Base-by-base conservation (phyloP, 2,329 filamentous ascomycete species). In the Sporothrix sp. region DNA sequence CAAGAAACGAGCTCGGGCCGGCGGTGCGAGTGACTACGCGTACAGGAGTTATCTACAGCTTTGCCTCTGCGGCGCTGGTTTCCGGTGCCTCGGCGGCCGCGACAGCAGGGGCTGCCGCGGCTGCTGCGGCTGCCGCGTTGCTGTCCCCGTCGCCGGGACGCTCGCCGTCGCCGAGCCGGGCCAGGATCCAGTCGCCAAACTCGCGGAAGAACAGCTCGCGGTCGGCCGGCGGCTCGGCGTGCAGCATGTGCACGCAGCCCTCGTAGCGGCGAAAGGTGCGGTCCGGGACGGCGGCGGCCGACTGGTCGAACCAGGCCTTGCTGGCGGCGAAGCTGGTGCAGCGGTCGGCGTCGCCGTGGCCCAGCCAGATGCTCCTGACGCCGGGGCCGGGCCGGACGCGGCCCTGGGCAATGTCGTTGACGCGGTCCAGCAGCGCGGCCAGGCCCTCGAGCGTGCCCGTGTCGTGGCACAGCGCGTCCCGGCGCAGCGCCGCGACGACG, bases 361-460 rank as follows among this genome's bases (percentile, higher is more conserved):
- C 76, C 27, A 94, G 64, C 73, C 84, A 84, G 23, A 96, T 62
- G 47, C 79, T 76, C 54, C 69, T 75, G 50, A 87, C 76, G n/a
- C 68, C 63, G 21, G 68, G 63, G 65, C 77, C 64, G 61, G 80
- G 64, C 57, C 59, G 67, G 27, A 80, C 66, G 46, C 69, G 73
- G 3, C 82, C 84, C 6, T 65, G 68, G 5, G 78, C 68, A 54
- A 95, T 67, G 48, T 72, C 72, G 5, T 68, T 68, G 1, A 83
- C 83, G 23, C 90, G 78, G 63, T 94, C 87, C 56, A 96, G 68
- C 75, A 95, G 75, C 0, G 79, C 82, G 0, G 84, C 76, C 30
- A 95, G 64, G 1, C 86, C 86, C 64, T 90, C 83, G n/a, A 75
- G 72, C 7, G 90, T 95, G 32, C 88, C 90, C 2, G 81, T 91